phyloP scores from a whole-genome alignment of 768 basidiomycete species.

The Pulveroboletus frians region DNA sequence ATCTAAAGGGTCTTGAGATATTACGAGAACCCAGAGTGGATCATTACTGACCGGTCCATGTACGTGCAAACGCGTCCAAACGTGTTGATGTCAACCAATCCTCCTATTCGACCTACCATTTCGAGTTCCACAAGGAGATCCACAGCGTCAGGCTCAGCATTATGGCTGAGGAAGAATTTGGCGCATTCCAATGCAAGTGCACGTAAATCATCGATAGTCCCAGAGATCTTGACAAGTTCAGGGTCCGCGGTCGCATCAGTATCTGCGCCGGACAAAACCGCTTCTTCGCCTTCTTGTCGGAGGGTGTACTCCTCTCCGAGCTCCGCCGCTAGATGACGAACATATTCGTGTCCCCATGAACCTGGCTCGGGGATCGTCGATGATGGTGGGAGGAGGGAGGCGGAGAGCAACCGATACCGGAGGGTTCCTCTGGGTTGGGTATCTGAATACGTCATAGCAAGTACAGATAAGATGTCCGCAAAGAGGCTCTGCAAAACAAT shows the following conservation, averaged over 20 bases:
- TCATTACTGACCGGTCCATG: slow-evolving; percentile 74
- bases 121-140: slow-evolving; percentile 93
- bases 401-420: slow-evolving; percentile 82
- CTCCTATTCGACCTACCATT: slow-evolving; percentile 71
- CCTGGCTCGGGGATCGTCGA: slow-evolving; percentile 82
- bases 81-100: slow-evolving; percentile 82
- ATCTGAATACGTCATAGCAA: slow-evolving; percentile 99
- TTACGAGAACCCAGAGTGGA: neutral
- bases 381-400: slow-evolving; percentile 57
- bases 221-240: slow-evolving; percentile 34
- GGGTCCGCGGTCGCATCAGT: slow-evolving; percentile 26
- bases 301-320: slow-evolving; percentile 86
- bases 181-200: slow-evolving; percentile 79
- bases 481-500: slow-evolving; percentile 66
- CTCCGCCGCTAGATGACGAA: slow-evolving; percentile 93
- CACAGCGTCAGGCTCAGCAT: slow-evolving; percentile 97
- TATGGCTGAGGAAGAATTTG: slow-evolving; percentile 84
- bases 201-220: slow-evolving; percentile 70
- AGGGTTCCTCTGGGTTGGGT: slow-evolving; percentile 95
- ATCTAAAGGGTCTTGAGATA: slow-evolving; percentile 39
- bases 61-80: slow-evolving; percentile 89
- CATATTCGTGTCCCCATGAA: slow-evolving; percentile 99
- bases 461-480: slow-evolving; percentile 94
- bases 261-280: slow-evolving; percentile 23
- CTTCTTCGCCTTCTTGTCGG: slow-evolving; percentile 54